Conservation (phyloP, 2,329 filamentous ascomycete species). For the Aotearoamyces nothofagi region DNA sequence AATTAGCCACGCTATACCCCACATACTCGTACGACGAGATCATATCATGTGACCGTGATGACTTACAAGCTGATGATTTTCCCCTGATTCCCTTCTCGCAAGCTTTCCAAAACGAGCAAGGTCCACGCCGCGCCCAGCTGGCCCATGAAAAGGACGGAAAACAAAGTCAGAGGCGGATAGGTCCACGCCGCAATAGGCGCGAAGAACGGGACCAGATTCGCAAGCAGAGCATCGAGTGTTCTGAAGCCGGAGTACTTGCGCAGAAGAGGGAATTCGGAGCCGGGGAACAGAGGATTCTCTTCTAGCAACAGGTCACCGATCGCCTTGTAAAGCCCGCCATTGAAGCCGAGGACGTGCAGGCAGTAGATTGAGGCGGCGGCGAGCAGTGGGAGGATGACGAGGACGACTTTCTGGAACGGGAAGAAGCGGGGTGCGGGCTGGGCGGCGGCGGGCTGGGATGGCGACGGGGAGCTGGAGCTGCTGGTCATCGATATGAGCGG, state of each 20-base stretch:
- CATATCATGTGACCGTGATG: background rate
- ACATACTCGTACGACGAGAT: too few species aligned
- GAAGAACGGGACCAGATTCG: slow-evolving; percentile 13
- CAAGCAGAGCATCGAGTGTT: slow-evolving; percentile 11
- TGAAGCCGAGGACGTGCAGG: background rate
- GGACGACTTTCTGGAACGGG: background rate
- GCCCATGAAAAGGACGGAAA: slow-evolving; percentile 11
- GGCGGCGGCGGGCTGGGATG: too few species aligned
- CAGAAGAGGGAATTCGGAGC: slow-evolving; percentile 7
- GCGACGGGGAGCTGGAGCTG: too few species aligned
- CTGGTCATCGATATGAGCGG: too few species aligned
- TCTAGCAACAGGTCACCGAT: background rate
- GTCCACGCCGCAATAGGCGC: slow-evolving; percentile 9
- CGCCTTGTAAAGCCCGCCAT: background rate
- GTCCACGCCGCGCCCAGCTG: slow-evolving; percentile 16
- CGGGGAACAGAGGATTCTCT: slow-evolving; percentile 7
- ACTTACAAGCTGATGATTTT: slow-evolving; percentile 26
- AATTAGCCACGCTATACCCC: slow-evolving; percentile 5
- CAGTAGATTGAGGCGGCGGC: background rate
- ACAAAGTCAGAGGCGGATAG: slow-evolving; percentile 8
- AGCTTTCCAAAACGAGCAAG: slow-evolving; percentile 25
- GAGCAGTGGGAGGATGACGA: background rate
- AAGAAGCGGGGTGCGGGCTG: too few species aligned
- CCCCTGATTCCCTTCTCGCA: slow-evolving; percentile 26
- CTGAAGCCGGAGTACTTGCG: slow-evolving; percentile 10